Evolutionary conservation across 805 yeast genomes (phyloP).

Genomic region (Hanseniaspora singularis): DNA sequence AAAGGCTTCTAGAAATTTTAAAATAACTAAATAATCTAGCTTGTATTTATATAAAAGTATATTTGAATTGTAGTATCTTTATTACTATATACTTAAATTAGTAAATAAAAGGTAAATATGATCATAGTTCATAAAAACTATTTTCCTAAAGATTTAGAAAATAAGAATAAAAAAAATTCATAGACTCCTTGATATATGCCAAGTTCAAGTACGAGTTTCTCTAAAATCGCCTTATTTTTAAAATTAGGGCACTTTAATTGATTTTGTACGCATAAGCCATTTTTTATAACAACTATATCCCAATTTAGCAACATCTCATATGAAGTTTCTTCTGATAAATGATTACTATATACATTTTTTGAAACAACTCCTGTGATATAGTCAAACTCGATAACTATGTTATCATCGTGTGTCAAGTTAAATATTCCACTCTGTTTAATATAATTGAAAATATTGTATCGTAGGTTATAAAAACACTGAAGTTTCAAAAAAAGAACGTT

Average conservation of each 20-base stretch:
- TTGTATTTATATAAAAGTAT: neutral
- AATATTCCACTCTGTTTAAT: too few species aligned
- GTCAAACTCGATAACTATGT: neutral
- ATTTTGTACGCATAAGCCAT: neutral
- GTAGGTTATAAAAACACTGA: neutral
- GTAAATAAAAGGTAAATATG: too few species aligned
- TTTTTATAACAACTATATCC: neutral
- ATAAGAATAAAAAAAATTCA: too few species aligned
- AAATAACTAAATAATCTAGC: neutral
- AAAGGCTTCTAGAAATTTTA: neutral
- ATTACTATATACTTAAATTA: too few species aligned
- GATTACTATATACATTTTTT: neutral
- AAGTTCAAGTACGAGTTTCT: neutral
- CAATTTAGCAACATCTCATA: conserved; percentile 3
- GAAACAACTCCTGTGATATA: neutral
- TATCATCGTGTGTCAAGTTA: too few species aligned
- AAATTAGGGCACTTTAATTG: neutral
- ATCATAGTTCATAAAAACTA: too few species aligned
- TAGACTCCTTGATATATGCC: conserved; percentile 10
- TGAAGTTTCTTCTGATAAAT: too few species aligned
- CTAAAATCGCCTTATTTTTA: neutral
- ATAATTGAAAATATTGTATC: neutral
- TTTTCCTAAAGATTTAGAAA: too few species aligned
- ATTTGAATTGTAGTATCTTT: neutral
- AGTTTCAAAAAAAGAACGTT: conserved; percentile 4